Percentiles rank a stretch among this genome's conserved stretches.
Conservation (phyloP, 192 early-diverging fungal genomes). For the Cetraspora pellucida region DNA sequence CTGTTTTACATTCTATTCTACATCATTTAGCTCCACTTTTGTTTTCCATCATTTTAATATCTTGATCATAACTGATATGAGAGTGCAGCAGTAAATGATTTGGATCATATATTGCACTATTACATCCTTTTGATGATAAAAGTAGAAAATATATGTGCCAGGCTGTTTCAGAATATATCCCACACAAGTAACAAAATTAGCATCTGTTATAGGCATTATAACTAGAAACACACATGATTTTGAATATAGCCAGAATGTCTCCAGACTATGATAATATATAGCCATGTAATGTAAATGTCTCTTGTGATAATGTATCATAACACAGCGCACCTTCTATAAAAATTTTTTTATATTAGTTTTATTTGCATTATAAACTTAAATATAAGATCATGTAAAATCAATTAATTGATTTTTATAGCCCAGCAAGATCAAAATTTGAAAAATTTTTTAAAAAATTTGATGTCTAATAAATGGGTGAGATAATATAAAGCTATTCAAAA, state of each 20-base stretch:
- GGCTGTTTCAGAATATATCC: background rate
- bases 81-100: background rate
- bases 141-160: background rate
- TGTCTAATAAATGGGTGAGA: no score
- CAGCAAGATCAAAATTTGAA: no score
- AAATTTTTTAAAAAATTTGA: no score
- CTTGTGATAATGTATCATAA: constrained; percentile 1
- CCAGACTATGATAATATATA: background rate
- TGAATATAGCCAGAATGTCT: background rate
- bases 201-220: background rate
- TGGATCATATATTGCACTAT: background rate
- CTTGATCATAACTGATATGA: background rate
- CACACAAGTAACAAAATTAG: background rate
- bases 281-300: background rate
- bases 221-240: no score
- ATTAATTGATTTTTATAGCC: no score
- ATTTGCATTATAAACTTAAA: no score
- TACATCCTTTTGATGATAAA: background rate
- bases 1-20: background rate
- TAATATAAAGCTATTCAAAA: no score
- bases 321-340: background rate
- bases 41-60: background rate
- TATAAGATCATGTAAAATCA: no score
- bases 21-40: background rate
- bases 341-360: no score